Percentiles rank a stretch among this genome's conserved stretches.
Evolutionary conservation across 192 early-diverging fungal genomes (phyloP).

Genomic region (Martensiomyces pterosporus): DNA sequence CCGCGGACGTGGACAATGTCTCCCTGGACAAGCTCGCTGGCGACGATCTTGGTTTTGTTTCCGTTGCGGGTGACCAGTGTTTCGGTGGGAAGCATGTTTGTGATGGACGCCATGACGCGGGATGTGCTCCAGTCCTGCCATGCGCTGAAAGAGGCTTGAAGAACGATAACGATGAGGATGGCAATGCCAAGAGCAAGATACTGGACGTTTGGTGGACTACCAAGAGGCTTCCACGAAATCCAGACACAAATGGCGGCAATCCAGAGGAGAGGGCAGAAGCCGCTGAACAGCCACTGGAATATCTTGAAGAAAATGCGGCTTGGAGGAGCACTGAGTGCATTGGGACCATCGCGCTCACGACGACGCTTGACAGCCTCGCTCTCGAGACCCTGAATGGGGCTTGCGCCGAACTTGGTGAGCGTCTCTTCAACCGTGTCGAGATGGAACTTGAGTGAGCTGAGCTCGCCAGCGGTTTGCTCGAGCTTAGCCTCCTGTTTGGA

Average conservation of each 20-base stretch:
- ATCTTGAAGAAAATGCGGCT: not conserved
- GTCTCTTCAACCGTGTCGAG: not conserved
- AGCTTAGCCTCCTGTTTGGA: not conserved
- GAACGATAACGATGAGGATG: slow-evolving; percentile 53
- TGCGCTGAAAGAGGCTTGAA: slow-evolving; percentile 57
- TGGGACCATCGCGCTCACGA: not conserved
- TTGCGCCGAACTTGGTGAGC: not conserved
- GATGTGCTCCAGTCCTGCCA: slow-evolving; percentile 57
- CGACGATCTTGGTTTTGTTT: not conserved
- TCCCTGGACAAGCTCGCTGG: not conserved
- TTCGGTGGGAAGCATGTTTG: slow-evolving; percentile 56
- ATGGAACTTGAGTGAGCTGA: not conserved
- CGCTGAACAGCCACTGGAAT: slow-evolving; percentile 26
- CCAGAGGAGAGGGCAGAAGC: slow-evolving; percentile 60
- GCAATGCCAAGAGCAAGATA: slow-evolving; percentile 50
- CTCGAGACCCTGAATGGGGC: not conserved
- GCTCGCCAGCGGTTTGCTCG: not conserved
- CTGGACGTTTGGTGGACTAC: slow-evolving; percentile 24
- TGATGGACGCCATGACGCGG: slow-evolving; percentile 60
- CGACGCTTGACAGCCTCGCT: not conserved
- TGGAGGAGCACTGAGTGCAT: slow-evolving; percentile 2
- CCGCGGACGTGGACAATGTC: not conserved
- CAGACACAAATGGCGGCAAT: slow-evolving; percentile 53
- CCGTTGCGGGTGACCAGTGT: slow-evolving; percentile 59
- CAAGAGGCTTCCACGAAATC: slow-evolving; percentile 53